phyloP scores from a whole-genome alignment of 176 grass and related monocot species.

The Aegilops speltoides region DNA sequence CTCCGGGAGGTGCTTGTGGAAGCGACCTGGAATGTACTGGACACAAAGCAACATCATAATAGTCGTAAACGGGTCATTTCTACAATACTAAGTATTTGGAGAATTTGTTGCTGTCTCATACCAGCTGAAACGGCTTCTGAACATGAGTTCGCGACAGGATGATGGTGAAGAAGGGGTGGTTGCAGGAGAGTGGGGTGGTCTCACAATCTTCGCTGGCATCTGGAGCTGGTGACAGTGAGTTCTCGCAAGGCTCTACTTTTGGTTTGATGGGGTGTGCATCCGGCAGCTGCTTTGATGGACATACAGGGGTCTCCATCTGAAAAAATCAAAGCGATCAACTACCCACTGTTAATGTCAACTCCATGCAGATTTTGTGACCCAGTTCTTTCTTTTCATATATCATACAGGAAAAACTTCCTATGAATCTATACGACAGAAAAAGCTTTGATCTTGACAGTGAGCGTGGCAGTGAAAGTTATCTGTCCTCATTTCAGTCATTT shows the following conservation, averaged over 20 bases:
- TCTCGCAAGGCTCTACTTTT: constrained; percentile 1
- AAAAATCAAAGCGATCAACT: neutral
- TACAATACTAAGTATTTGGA: neutral
- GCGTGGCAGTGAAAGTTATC: neutral
- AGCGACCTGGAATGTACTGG: constrained; percentile 31
- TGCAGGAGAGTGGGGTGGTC: constrained; percentile 31
- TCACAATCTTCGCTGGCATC: neutral
- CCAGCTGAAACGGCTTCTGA: constrained; percentile 28
- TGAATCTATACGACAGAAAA: neutral
- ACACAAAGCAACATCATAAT: neutral
- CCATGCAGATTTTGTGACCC: neutral
- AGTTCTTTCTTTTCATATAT: neutral
- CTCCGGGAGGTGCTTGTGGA: constrained; percentile 20
- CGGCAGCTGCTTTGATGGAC: neutral
- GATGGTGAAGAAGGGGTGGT: constrained; percentile 49
- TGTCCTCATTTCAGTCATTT: neutral
- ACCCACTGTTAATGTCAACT: neutral
- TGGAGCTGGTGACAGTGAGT: neutral
- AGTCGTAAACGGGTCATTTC: neutral
- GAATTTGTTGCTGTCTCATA: neutral
- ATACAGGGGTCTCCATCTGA: constrained; percentile 18
- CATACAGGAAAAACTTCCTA: neutral
- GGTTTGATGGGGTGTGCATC: neutral
- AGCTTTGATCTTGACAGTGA: neutral
- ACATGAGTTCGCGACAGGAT: constrained; percentile 28